Percentiles rank a stretch among this genome's conserved stretches.
These are phyloP conservation scores for Nymphaea thermarum DNA, from an alignment of 164 flowering plant genomes.

Conservation along the genomic window DNA sequence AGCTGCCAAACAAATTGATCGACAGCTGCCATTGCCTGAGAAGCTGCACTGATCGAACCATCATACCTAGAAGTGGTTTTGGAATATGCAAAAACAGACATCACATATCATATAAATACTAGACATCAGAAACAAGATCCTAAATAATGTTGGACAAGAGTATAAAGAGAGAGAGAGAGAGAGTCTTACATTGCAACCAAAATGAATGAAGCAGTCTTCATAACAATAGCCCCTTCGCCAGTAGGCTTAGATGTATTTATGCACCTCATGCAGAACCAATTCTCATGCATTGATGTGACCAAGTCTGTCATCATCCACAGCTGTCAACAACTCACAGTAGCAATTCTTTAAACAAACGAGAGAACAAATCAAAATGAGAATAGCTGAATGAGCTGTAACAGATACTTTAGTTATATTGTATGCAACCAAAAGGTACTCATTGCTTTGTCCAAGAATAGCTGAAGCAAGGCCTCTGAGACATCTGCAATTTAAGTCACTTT, in stretches of 20 bases:
- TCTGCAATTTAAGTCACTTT: no score
- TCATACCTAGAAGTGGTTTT: constrained; percentile 39
- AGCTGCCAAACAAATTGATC: constrained; percentile 67
- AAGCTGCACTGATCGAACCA: constrained; percentile 79
- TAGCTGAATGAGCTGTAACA: no score
- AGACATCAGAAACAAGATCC: no score
- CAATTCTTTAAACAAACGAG: neutral
- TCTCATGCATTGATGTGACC: constrained; percentile 81
- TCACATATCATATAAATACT: no score
- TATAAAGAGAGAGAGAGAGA: neutral
- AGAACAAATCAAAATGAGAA: neutral
- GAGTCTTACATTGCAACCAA: constrained; percentile 65
- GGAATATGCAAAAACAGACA: neutral
- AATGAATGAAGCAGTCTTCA: constrained; percentile 67
- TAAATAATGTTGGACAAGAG: neutral
- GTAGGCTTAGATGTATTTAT: constrained; percentile 62
- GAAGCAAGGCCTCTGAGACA: no score
- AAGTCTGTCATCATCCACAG: constrained; percentile 33
- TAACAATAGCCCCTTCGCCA: constrained; percentile 90
- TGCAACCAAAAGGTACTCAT: no score
- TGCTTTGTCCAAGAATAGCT: no score
- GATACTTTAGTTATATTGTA: no score
- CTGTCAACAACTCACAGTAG: neutral
- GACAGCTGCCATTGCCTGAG: constrained; percentile 68
- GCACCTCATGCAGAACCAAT: constrained; percentile 79